A percentile compares a stretch with the other conserved stretches of the same genome.
Conservation (phyloP, 1,139 yeast genomes). For the Geotrichum europaeum region DNA sequence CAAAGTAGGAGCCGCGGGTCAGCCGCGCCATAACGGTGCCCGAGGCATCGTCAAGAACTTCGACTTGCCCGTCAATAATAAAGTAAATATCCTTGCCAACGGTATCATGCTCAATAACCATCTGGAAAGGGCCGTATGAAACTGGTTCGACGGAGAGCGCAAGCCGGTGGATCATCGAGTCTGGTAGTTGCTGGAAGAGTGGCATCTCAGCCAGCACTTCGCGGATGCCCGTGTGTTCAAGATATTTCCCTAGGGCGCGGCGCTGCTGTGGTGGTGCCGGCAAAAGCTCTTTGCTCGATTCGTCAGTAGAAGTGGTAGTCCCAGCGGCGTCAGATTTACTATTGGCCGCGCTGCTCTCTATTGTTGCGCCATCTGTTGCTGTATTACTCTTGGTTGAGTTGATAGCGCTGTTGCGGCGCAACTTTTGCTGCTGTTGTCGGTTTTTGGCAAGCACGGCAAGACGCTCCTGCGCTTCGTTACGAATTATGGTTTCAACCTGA, state of each 20-base stretch:
- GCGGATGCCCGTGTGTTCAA: slow-evolving; percentile 35
- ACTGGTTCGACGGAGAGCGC: slow-evolving; percentile 59
- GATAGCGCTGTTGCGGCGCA: not conserved
- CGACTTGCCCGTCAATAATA: slow-evolving; percentile 63
- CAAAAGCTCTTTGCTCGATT: not conserved
- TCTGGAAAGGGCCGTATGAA: slow-evolving; percentile 50
- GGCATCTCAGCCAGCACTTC: slow-evolving; percentile 54
- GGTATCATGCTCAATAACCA: slow-evolving; percentile 55
- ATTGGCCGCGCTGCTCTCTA: not conserved
- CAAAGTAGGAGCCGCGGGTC: slow-evolving; percentile 61
- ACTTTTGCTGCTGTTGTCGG: slow-evolving; percentile 24
- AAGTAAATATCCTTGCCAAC: slow-evolving; percentile 59
- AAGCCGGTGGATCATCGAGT: slow-evolving; percentile 53
- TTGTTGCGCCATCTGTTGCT: not conserved
- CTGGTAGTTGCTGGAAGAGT: slow-evolving; percentile 52
- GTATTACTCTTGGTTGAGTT: not conserved
- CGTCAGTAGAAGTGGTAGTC: not conserved
- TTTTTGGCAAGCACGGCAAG: slow-evolving; percentile 63
- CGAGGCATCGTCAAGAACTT: slow-evolving; percentile 47
- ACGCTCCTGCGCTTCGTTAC: slow-evolving; percentile 76
- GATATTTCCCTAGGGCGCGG: slow-evolving; percentile 6
- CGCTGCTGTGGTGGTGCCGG: not conserved
- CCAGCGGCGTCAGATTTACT: not conserved
- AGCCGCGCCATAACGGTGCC: slow-evolving; percentile 49
- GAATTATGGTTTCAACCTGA: slow-evolving; percentile 54